Conservation (phyloP, 1,139 yeast genomes). For the Diutina neorugosa region DNA sequence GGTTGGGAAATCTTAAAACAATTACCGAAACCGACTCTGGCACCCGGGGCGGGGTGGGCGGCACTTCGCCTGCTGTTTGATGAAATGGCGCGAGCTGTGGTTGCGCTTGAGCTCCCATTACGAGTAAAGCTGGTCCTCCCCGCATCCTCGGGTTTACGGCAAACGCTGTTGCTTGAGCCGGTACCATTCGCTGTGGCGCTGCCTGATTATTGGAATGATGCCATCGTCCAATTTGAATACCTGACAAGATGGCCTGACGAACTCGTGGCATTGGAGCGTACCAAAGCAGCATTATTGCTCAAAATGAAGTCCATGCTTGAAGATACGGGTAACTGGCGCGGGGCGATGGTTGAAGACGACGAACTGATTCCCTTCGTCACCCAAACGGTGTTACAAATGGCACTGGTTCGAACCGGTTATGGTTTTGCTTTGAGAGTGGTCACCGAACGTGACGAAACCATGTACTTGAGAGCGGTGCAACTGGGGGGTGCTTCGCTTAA, state of each 20-base stretch:
- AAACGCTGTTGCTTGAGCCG: conserved; percentile 65
- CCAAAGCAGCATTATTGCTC: conserved; percentile 80
- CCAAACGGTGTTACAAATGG: conserved; percentile 44
- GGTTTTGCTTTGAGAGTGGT: conserved; percentile 67
- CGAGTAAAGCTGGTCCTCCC: conserved; percentile 62
- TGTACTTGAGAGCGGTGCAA: conserved; percentile 58
- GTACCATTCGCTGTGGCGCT: conserved; percentile 69
- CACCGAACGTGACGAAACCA: conserved; percentile 70
- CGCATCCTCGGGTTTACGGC: conserved; percentile 59
- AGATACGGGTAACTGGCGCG: conserved; percentile 21
- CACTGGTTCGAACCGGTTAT: conserved; percentile 78
- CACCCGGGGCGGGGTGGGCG: conserved; percentile 9
- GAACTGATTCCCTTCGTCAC: conserved; percentile 49
- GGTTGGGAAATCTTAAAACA: not conserved
- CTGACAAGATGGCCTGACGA: conserved; percentile 97
- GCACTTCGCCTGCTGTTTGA: conserved; percentile 56
- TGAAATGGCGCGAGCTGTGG: conserved; percentile 41
- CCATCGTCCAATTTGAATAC: conserved; percentile 75
- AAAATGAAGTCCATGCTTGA: conserved; percentile 52
- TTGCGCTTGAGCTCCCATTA: conserved; percentile 54
- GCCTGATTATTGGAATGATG: conserved; percentile 74
- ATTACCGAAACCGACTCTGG: not conserved
- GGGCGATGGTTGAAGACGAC: conserved; percentile 48
- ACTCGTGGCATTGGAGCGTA: conserved; percentile 67
- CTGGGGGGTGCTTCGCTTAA: conserved; percentile 43